Base-by-base conservation (phyloP, 225 moss, liverwort and hornwort genomes). In the Ulota crispa region DNA sequence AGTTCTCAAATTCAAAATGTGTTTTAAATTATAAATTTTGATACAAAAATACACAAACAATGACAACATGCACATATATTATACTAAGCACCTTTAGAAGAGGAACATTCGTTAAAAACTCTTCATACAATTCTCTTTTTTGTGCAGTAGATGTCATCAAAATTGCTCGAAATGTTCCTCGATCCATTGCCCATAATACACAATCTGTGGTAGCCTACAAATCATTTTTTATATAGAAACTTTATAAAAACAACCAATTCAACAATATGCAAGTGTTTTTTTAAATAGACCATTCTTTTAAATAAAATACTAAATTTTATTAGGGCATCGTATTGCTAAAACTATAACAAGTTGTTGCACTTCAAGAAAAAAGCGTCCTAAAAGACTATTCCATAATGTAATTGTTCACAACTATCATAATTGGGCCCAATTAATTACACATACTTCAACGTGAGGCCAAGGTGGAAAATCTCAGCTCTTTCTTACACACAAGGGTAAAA, bases 171-270 rank as follows among this genome's bases (percentile, higher is more conserved):
- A 95, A 95, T 10, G 95, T 97, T 45, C 86, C 78, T 42, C 91
- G 89, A 47, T 97, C 95, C 88, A 97, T 89, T 41, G 93, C 96
- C 96, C 93, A 97, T 53, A 93, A 54, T 64, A 93, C 61, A 75
- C 92, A 94, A 88, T 94, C 86, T 15, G 90, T 89, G 18, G 69
- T 86, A 31, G 96, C 96, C 95, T 97, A 74, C 62, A 70, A 12
- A 5, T 34, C 6, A 0, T 34, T 31, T 39, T 37, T 3, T 24
- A 59, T 18, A 50, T 5, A 50, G 4, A 6, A 13, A 77, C 6
- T 53, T 52, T 2, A 61, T 39, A 0, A 34, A 11, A 2, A 6
- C 0, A 43, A 65, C 23, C 3, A 12, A 11, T n/a, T 28, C 14
- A 3, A 14, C 5, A 34, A 43, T 3, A 31, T 7, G 2, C 32